phyloP scores from a whole-genome alignment of 495 filamentous ascomycete genomes.

The Parachaetomium inaequale region DNA sequence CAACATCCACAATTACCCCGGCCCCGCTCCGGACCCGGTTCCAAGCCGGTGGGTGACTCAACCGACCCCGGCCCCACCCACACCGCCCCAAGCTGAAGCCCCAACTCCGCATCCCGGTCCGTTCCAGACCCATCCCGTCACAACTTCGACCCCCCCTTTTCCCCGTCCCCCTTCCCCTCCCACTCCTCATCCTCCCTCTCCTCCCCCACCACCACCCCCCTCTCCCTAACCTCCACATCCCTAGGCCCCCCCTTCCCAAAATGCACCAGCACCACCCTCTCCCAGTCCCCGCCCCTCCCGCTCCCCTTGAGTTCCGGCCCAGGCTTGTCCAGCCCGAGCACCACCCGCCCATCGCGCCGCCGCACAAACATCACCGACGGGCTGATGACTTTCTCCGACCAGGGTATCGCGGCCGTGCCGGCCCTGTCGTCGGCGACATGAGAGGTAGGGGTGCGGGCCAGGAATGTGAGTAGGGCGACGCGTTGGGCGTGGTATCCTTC shows the following conservation, averaged over 20 bases:
- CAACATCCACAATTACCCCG: neutral
- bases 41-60: neutral
- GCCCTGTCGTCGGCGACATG: neutral
- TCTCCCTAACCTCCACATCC: slow-evolving; percentile 27
- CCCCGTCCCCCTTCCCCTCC: neutral
- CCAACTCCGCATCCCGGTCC: too few relatives aligned
- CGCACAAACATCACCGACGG: slow-evolving; percentile 57
- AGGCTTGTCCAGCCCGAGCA: slow-evolving; percentile 67
- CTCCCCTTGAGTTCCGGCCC: slow-evolving; percentile 65
- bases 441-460: slow-evolving; percentile 37
- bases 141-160: slow-evolving; percentile 4
- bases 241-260: slow-evolving; percentile 53
- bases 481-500: slow-evolving; percentile 52
- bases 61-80: neutral
- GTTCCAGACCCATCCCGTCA: too few relatives aligned
- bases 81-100: too few relatives aligned
- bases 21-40: neutral
- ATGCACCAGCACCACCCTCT: slow-evolving; percentile 68
- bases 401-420: slow-evolving; percentile 48
- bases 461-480: slow-evolving; percentile 54
- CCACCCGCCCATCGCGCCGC: slow-evolving; percentile 50
- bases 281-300: slow-evolving; percentile 62
- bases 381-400: slow-evolving; percentile 76
- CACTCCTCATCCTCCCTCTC: neutral
- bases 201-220: slow-evolving; percentile 24